Evolutionary conservation across 805 yeast genomes (phyloP).

Genomic region (Zygosaccharomyces pseudorouxii): DNA sequence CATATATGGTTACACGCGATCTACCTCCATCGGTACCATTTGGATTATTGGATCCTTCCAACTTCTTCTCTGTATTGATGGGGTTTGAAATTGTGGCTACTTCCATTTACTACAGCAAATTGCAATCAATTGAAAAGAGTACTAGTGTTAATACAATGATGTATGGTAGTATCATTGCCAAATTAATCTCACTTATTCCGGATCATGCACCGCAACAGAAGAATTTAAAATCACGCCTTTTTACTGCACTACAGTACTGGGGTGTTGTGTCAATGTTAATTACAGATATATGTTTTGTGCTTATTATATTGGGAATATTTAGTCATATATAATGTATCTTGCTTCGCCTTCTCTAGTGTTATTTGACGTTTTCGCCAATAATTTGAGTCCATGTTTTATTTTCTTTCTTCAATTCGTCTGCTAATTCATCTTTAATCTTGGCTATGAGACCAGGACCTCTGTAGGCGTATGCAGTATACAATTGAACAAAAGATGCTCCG

Average conservation of each 20-base stretch:
- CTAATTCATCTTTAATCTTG: slow-evolving; percentile 55
- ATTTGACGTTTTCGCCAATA: slow-evolving; percentile 55
- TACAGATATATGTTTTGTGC: slow-evolving; percentile 33
- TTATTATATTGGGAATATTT: slow-evolving; percentile 30
- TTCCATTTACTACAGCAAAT: slow-evolving; percentile 31
- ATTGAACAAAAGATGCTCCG: slow-evolving; percentile 85
- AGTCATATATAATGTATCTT: slow-evolving; percentile 15
- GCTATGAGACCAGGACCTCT: slow-evolving; percentile 83
- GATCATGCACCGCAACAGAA: slow-evolving; percentile 33
- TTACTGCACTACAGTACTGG: slow-evolving; percentile 29
- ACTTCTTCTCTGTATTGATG: slow-evolving; percentile 34
- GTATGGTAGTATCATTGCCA: slow-evolving; percentile 29
- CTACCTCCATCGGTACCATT: slow-evolving; percentile 2
- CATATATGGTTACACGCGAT: slow-evolving; percentile 25
- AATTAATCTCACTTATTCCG: slow-evolving; percentile 32
- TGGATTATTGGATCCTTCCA: slow-evolving; percentile 23
- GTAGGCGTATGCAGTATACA: slow-evolving; percentile 88
- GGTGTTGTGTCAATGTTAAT: slow-evolving; percentile 34
- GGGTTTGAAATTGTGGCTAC: slow-evolving; percentile 34
- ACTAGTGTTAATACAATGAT: slow-evolving; percentile 27
- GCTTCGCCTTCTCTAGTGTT: not conserved
- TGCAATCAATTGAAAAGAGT: slow-evolving; percentile 25
- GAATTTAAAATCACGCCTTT: slow-evolving; percentile 27
- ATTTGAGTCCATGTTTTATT: slow-evolving; percentile 84
- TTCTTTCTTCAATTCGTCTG: slow-evolving; percentile 57